Evolutionary conservation across 805 yeast genomes (phyloP), one percentile per base, ranked within the genome.

Genomic region (Kodamaea kaohsiungensis): DNA sequence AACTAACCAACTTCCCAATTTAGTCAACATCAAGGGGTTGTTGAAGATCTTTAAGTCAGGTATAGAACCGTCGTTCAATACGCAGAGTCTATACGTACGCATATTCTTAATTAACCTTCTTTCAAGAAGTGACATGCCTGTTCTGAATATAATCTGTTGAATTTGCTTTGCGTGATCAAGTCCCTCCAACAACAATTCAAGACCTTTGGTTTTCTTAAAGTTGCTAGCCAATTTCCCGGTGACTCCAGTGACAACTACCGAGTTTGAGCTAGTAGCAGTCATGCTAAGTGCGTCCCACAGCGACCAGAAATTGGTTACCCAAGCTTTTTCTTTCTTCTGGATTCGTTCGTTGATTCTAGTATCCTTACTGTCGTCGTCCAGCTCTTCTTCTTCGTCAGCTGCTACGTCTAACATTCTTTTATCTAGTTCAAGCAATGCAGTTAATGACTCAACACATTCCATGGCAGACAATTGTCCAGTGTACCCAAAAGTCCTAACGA

Each of bases 41-140:
- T 81, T 81, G 69, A 91, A 93, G 50, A 89, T 72, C 27, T 78
- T 82, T 25, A 90, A 74, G 62, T 90, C 95, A 3, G 96, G 95
- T 1, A 91, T 71, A 4, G 77, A 58, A 1, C 79, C 96, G 65
- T 92, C 98, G 58, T 87, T 89, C 43, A 96, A 70, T 8, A 95
- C 96, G 46, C 96, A 96, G 48, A 95, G 77, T 54, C 97, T 77
- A 67, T 89, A 95, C 16, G 90, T 79, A 48, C 91, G 78, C 55
- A 95, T 77, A 64, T 90, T 88, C 62, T 88, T 91, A 51, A 93
- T 82, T 63, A 87, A 76, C 57, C 86, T 83, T 62, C 93, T 86
- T 63, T 95, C 98, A 57, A 95, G 77, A 12, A 93, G 79, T n/a
- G 93, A 90, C 68, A 88, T 88, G 1, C 98, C 97, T 0, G 97